A percentile compares a stretch with the other conserved stretches of the same genome.
Evolutionary conservation across 352 stramenopile genomes (phyloP).

Genomic region (Saprolegnia parasitica): DNA sequence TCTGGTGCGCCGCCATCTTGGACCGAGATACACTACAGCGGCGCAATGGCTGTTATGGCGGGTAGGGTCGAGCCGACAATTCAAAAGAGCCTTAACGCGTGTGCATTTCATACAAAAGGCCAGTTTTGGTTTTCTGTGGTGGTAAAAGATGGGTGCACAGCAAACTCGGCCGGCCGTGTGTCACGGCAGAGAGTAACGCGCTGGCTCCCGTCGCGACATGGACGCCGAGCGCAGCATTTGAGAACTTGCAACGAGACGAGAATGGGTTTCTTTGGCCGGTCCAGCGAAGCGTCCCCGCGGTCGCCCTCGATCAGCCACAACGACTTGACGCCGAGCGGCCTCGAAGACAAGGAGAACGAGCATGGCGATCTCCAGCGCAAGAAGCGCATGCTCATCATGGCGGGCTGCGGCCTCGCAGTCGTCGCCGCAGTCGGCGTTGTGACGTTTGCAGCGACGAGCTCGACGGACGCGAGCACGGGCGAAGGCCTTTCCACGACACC

Average conservation of each 20-base stretch:
- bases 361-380: background rate
- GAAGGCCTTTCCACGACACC: background rate
- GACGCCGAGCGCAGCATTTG: background rate
- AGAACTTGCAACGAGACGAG: background rate
- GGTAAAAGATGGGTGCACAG: too few relatives aligned
- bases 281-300: background rate
- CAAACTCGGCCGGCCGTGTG: background rate
- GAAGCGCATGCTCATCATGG: constrained; percentile 11
- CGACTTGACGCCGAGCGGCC: background rate
- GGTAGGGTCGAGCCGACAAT: too few relatives aligned
- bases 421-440: background rate
- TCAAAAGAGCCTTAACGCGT: too few relatives aligned
- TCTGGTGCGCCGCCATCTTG: too few relatives aligned
- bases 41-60: too few relatives aligned
- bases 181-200: background rate
- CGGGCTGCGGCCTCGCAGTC: background rate
- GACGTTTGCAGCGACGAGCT: background rate
- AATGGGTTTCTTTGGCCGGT: background rate
- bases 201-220: background rate
- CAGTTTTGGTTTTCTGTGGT: too few relatives aligned
- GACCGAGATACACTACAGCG: too few relatives aligned
- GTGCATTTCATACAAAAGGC: too few relatives aligned
- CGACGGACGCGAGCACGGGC: background rate
- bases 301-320: background rate
- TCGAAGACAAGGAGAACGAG: constrained; percentile 3